Percentiles rank a stretch among this genome's conserved stretches.
Evolutionary conservation across 768 basidiomycete species (phyloP).

Genomic region (Megacollybia marginata): DNA sequence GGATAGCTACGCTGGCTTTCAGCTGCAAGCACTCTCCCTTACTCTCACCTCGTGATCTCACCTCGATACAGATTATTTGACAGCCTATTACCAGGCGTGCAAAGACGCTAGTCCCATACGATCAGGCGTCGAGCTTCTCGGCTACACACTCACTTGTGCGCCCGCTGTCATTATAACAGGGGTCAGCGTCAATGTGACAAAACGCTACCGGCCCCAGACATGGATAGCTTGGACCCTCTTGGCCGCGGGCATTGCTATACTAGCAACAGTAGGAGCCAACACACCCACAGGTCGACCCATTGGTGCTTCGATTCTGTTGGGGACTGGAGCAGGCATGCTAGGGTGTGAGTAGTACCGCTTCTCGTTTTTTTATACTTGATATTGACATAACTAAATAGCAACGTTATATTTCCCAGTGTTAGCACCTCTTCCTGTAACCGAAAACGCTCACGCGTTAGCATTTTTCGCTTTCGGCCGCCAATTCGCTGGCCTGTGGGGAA

Average conservation of each 20-base stretch:
- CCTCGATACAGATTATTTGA: background rate
- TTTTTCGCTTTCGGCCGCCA: conserved; percentile 18
- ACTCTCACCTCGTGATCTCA: too few relatives aligned
- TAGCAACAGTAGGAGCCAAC: conserved; percentile 16
- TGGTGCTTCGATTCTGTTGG: conserved; percentile 15
- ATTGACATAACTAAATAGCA: too few relatives aligned
- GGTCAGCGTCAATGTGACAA: conserved; percentile 19
- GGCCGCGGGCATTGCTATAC: conserved; percentile 24
- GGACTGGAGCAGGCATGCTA: conserved; percentile 23
- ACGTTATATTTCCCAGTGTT: conserved; percentile 21
- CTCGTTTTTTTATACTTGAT: too few relatives aligned
- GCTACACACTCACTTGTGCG: conserved; percentile 19
- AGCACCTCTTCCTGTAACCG: conserved; percentile 23
- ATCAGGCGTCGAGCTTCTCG: conserved; percentile 21
- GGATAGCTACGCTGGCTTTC: background rate
- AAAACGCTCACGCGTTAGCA: conserved; percentile 27
- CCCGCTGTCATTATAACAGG: conserved; percentile 27
- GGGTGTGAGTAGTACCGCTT: too few relatives aligned
- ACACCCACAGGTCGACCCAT: conserved; percentile 4
- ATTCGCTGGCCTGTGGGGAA: conserved; percentile 22
- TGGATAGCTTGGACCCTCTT: conserved; percentile 21
- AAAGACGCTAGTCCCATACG: conserved; percentile 21
- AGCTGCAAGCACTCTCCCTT: background rate
- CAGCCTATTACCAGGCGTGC: conserved; percentile 20
- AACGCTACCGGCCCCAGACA: conserved; percentile 23